A percentile compares a stretch with the other conserved stretches of the same genome.
Evolutionary conservation across 352 stramenopile genomes (phyloP).

Genomic region (Pythium vanterpoolii): DNA sequence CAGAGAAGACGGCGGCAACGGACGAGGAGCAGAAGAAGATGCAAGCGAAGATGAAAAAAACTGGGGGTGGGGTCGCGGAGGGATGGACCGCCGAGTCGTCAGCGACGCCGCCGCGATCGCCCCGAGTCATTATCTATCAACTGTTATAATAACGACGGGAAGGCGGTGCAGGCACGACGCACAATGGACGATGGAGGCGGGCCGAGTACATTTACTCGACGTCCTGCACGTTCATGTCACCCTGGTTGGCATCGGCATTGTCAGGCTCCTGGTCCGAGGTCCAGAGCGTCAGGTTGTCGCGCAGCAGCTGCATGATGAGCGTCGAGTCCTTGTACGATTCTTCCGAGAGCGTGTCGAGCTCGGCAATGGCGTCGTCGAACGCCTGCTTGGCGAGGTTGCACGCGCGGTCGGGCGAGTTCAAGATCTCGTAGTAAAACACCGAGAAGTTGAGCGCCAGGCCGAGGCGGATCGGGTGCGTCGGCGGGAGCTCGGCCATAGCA

Average conservation of each 20-base stretch:
- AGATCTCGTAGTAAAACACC: constrained; percentile 99
- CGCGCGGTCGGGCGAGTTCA: constrained; percentile 94
- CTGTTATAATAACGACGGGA: constrained; percentile 27
- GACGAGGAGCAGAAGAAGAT: constrained; percentile 8
- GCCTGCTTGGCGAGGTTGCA: constrained; percentile 95
- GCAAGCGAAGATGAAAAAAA: constrained; percentile 23
- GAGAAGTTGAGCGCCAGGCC: constrained; percentile 99
- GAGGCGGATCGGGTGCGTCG: constrained; percentile 98
- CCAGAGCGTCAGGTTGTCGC: constrained; percentile 99
- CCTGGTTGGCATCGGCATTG: constrained; percentile 89
- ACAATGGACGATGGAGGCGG: background rate
- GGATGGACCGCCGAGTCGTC: constrained; percentile 4
- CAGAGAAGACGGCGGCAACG: background rate
- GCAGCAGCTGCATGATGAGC: constrained; percentile 99
- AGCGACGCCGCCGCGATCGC: constrained; percentile 17
- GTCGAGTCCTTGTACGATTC: constrained; percentile 99
- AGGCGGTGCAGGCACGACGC: constrained; percentile 1
- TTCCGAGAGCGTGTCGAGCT: constrained; percentile 99
- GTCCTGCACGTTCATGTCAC: constrained; percentile 83
- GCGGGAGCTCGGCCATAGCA: constrained; percentile 94
- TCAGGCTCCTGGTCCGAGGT: constrained; percentile 94
- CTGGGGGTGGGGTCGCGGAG: constrained; percentile 1
- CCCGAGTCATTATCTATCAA: constrained; percentile 30
- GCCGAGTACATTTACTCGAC: constrained; percentile 47
- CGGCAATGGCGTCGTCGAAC: constrained; percentile 99